Percentiles rank a stretch among this genome's conserved stretches.
Conservation (phyloP, 2,329 filamentous ascomycete genomes). For the Paracoccidioides brasiliensis region DNA sequence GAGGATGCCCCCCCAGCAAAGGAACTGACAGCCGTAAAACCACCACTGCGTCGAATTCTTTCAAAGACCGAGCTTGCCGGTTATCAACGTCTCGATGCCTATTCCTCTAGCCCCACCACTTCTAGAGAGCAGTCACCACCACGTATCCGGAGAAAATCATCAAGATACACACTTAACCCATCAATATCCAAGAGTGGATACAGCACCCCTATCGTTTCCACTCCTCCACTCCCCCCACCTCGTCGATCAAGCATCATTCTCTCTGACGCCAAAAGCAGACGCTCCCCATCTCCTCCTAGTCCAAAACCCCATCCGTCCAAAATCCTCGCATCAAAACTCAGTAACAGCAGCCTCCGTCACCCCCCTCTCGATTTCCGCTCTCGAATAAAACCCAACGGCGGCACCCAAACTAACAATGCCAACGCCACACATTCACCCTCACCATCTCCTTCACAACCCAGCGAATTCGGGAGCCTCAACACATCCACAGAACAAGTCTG, state of each 20-base stretch:
- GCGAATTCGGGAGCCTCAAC: slow-evolving; percentile 36
- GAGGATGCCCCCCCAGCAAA: slow-evolving; percentile 32
- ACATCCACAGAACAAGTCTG: slow-evolving; percentile 45
- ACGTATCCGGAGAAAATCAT: slow-evolving; percentile 42
- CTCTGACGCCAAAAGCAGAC: slow-evolving; percentile 17
- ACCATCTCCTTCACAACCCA: slow-evolving; percentile 6
- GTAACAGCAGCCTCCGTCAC: slow-evolving; percentile 26
- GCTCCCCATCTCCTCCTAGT: slow-evolving; percentile 30
- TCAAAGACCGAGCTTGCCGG: slow-evolving; percentile 79
- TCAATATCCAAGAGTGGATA: slow-evolving; percentile 20
- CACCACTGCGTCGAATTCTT: slow-evolving; percentile 70
- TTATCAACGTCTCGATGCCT: slow-evolving; percentile 45
- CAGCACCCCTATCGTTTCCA: slow-evolving; percentile 20
- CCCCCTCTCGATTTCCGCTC: slow-evolving; percentile 40
- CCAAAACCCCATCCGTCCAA: slow-evolving; percentile 18
- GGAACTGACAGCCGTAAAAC: slow-evolving; percentile 44
- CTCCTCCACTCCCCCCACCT: slow-evolving; percentile 16
- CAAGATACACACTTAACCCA: slow-evolving; percentile 37
- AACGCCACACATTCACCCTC: slow-evolving; percentile 1
- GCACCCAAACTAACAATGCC: slow-evolving; percentile 13
- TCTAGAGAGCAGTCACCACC: slow-evolving; percentile 37
- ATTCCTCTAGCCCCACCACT: slow-evolving; percentile 30
- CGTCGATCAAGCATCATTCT: slow-evolving; percentile 19
- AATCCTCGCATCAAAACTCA: slow-evolving; percentile 19
- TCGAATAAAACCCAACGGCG: slow-evolving; percentile 30